Evolutionary conservation across 83 land plant species (phyloP).

Genomic region (Thuja plicata): DNA sequence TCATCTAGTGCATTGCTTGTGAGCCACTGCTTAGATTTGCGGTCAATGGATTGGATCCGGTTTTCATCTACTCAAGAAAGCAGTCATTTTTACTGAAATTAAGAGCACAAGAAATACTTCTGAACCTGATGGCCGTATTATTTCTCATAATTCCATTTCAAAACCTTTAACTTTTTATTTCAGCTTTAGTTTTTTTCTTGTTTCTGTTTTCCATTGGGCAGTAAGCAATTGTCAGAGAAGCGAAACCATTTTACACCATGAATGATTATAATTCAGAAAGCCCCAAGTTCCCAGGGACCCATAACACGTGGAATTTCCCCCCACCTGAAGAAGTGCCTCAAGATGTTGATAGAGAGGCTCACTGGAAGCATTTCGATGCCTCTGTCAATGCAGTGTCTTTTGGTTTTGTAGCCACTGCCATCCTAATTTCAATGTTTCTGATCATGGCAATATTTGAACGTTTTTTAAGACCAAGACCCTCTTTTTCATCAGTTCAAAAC

Average conservation of each 20-base stretch:
- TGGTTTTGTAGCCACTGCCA: constrained; percentile 80
- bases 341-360: constrained; percentile 23
- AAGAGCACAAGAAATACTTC: not conserved
- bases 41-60: not conserved
- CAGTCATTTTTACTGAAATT: not conserved
- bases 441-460: constrained; percentile 83
- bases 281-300: constrained; percentile 23
- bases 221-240: not conserved
- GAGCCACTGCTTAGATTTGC: not conserved
- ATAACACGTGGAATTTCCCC: constrained; percentile 39
- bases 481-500: constrained; percentile 26
- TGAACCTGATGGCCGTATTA: not conserved
- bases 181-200: not conserved
- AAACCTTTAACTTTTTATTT: not conserved
- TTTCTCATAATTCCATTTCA: not conserved
- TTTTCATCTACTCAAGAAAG: not conserved
- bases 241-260: constrained; percentile 23
- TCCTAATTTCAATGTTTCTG: constrained; percentile 72
- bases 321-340: constrained; percentile 25
- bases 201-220: not conserved
- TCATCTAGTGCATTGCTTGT: not conserved
- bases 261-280: constrained; percentile 41
- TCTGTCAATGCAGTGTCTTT: constrained; percentile 77
- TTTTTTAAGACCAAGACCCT: constrained; percentile 40
- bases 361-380: constrained; percentile 41